phyloP scores from a whole-genome alignment of 208 protist genomes.

The Entamoeba dispar region DNA sequence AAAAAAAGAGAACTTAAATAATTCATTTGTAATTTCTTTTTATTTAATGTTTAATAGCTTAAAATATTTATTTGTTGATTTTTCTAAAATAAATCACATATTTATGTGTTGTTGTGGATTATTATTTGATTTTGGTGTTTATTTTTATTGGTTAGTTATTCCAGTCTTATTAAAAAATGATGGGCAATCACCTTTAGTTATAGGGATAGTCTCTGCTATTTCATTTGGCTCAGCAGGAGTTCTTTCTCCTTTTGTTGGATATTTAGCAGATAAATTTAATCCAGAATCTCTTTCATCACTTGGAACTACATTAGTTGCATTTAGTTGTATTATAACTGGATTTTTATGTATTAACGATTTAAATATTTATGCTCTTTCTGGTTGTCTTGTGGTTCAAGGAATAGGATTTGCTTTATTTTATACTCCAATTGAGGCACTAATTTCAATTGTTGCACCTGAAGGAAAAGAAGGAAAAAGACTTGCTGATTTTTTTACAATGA shows the following conservation, averaged over 20 bases:
- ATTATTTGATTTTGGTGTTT: not conserved
- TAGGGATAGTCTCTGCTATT: not conserved
- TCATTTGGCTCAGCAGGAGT: not conserved
- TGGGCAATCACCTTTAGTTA: not conserved
- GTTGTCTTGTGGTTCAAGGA: not conserved
- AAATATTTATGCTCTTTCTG: not conserved
- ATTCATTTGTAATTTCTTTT: no score
- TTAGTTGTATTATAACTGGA: not conserved
- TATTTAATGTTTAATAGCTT: no score
- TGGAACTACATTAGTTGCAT: not conserved
- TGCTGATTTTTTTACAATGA: not conserved
- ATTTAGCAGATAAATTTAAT: not conserved
- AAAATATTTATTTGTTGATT: not conserved
- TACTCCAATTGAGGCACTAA: not conserved
- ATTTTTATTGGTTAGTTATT: not conserved
- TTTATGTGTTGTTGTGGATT: not conserved
- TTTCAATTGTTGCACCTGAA: not conserved
- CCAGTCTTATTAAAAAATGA: not conserved
- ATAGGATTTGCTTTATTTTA: not conserved
- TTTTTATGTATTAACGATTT: not conserved
- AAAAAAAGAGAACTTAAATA: no score
- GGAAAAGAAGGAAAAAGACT: not conserved
- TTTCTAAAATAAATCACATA: not conserved
- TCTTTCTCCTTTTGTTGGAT: not conserved
- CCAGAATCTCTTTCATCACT: not conserved